phyloP scores from a whole-genome alignment of 352 stramenopile genomes.

The Phytophthora foliorum region DNA sequence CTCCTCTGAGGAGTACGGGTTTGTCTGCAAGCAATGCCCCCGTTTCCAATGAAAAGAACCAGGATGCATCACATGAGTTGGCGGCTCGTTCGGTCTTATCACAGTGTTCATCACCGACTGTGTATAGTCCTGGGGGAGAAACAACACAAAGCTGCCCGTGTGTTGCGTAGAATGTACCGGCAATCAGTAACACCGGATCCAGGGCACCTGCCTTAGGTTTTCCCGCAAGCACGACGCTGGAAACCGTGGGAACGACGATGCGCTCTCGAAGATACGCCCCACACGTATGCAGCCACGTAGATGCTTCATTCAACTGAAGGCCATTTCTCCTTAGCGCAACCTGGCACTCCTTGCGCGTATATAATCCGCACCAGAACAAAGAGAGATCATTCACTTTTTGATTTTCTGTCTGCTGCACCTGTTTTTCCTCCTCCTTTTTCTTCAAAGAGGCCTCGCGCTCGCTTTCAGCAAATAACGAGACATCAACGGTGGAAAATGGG shows the following conservation, averaged over 20 bases:
- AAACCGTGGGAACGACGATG: constrained; percentile 54
- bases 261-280: constrained; percentile 52
- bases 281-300: constrained; percentile 57
- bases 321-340: constrained; percentile 63
- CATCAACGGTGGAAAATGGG: constrained; percentile 47
- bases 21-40: constrained; percentile 43
- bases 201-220: constrained; percentile 50
- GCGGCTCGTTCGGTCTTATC: constrained; percentile 54
- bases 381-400: constrained; percentile 53
- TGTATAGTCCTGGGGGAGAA: constrained; percentile 69
- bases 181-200: constrained; percentile 80
- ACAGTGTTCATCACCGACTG: constrained; percentile 43
- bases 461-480: constrained; percentile 42
- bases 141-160: constrained; percentile 69
- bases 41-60: constrained; percentile 72
- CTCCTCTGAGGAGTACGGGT: constrained; percentile 62
- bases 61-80: constrained; percentile 67
- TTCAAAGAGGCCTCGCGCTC: constrained; percentile 31
- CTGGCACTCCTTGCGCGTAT: constrained; percentile 63
- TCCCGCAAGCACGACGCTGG: constrained; percentile 38
- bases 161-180: constrained; percentile 77
- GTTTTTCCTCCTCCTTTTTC: constrained; percentile 29
- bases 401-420: constrained; percentile 34
- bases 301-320: constrained; percentile 50
- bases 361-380: constrained; percentile 74